phyloP scores from a whole-genome alignment of 768 basidiomycete genomes.

The Amanita jacksonii region DNA sequence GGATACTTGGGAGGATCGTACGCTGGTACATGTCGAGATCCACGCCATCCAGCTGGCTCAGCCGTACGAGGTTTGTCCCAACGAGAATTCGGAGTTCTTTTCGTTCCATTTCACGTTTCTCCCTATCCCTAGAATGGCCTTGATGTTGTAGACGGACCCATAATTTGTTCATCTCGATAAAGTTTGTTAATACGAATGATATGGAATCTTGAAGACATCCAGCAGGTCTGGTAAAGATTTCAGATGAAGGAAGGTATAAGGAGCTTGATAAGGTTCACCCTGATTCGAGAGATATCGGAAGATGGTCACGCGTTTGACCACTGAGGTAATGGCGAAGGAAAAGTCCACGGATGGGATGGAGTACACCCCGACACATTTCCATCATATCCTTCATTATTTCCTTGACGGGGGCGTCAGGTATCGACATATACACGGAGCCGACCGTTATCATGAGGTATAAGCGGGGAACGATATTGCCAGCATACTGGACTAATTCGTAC shows the following conservation, averaged over 20 bases:
- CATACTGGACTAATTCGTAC: constrained; percentile 99
- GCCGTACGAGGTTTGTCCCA: constrained; percentile 93
- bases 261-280: constrained; percentile 45
- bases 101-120: constrained; percentile 95
- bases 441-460: constrained; percentile 99
- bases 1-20: constrained; percentile 81
- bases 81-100: constrained; percentile 93
- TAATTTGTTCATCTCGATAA: constrained; percentile 99
- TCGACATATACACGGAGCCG: constrained; percentile 98
- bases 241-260: constrained; percentile 4
- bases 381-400: constrained; percentile 99
- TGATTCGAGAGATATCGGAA: constrained; percentile 78
- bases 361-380: constrained; percentile 97
- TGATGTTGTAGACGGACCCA: constrained; percentile 99
- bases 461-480: constrained; percentile 90
- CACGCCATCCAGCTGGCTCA: constrained; percentile 93
- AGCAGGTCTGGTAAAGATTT: constrained; percentile 41
- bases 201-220: constrained; percentile 95
- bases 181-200: constrained; percentile 93
- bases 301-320: constrained; percentile 90
- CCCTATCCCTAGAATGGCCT: constrained; percentile 93
- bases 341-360: constrained; percentile 93
- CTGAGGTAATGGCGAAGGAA: constrained; percentile 95
- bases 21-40: constrained; percentile 86
- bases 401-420: constrained; percentile 93